Base-by-base conservation (phyloP, 2,329 filamentous ascomycete species). In the Microsporum canis region DNA sequence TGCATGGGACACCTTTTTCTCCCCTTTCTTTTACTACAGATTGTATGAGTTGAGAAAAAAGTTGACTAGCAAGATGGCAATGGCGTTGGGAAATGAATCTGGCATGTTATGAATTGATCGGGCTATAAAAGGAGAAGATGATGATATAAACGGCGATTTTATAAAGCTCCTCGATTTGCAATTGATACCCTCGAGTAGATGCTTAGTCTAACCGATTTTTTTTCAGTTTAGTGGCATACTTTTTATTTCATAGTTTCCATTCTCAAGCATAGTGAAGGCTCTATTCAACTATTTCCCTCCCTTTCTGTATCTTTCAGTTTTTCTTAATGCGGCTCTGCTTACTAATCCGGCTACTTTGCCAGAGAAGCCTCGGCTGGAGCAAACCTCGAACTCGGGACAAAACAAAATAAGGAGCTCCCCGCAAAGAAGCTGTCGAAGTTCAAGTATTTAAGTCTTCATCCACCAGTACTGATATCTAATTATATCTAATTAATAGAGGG, bases 121-220 rank as follows among this genome's bases (percentile, higher is more conserved):
- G 43, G 59, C 62, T 57, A 63, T 47, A 60, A 47, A 62, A 60
- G 43, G 55, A 47, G 59, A 23, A 58, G 61, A 45, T 73, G 66
- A 73, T 70, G 68, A 70, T 69, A 55, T 55, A 55, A 55, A 38
- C 51, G 51, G 51, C 51, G 51, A 55, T 55, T 38, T 72, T 69
- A 64, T 66, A 68, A 73, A 77, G 76, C 76, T 77, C 75, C 75
- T 78, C 76, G 75, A 75, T 74, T 73, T 69, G 66, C 68, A 73
- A 73, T 74, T 77, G 75, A 77, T 76, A 77, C 75, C 75, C 75
- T 60, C 75, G 76, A 78, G 76, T 77, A 71, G 76, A 78, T 69
- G 76, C 76, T 77, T 72, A 74, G 70, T 76, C 71, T 73, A 72
- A 68, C 70, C 70, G 71, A 70, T 59, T 63, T 51, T 49, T 60